Conservation (phyloP, 2,329 filamentous ascomycete species). For the Hortaea sp. region DNA sequence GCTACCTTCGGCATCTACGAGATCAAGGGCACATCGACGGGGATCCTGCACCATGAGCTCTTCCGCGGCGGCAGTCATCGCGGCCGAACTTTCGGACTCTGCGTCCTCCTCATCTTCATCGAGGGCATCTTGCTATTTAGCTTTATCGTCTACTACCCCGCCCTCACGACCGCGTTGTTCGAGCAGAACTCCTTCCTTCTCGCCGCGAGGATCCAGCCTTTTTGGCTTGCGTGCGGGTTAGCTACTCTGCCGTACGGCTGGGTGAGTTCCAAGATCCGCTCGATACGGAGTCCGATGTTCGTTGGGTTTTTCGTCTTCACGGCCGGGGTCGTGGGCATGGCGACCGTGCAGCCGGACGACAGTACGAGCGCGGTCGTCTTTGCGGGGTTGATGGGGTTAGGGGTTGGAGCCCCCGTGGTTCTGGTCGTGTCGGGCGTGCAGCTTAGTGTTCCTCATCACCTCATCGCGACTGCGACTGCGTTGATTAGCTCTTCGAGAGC, state of each 20-base stretch:
- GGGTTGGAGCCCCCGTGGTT: constrained; percentile 12
- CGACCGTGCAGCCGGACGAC: constrained; percentile 10
- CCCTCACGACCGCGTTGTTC: constrained; percentile 1
- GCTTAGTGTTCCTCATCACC: constrained; percentile 10
- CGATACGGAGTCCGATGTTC: constrained; percentile 7
- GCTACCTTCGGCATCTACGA: constrained; percentile 21
- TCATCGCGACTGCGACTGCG: constrained; percentile 12
- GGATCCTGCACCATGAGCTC: constrained; percentile 11
- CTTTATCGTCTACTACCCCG: constrained; percentile 10
- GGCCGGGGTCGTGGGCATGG: constrained; percentile 7
- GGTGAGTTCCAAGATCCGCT: constrained; percentile 5
- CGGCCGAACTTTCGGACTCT: constrained; percentile 7
- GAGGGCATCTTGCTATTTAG: constrained; percentile 11
- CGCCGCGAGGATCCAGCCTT: constrained; percentile 4
- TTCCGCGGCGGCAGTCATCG: constrained; percentile 5
- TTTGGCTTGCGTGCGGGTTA: constrained; percentile 7
- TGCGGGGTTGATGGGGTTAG: constrained; percentile 9
- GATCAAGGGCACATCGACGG: constrained; percentile 8
- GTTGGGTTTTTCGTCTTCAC: constrained; percentile 10
- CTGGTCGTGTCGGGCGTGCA: constrained; percentile 12
- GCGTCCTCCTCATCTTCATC: constrained; percentile 8
- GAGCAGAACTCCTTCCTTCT: constrained; percentile 2
- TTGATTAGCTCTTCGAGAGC: constrained; percentile 6
- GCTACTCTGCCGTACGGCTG: constrained; percentile 6
- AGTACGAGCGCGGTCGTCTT: constrained; percentile 9